A percentile compares a stretch with the other conserved stretches of the same genome.
Conservation (phyloP, 2,329 filamentous ascomycete species). For the Sclerotinia trifoliorum region DNA sequence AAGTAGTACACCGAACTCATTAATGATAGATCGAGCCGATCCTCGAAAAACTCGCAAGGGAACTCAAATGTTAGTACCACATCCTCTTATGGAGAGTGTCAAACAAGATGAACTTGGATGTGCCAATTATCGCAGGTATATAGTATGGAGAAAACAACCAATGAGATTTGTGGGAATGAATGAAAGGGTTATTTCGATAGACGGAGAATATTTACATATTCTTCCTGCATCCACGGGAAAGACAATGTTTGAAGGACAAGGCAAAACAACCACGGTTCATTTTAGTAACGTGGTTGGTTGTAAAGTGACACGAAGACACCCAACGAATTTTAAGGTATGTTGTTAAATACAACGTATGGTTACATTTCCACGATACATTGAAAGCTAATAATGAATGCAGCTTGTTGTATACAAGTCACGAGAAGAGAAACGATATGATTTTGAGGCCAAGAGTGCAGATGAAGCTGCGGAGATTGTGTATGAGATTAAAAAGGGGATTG, state of each 20-base stretch:
- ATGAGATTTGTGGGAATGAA: slow-evolving; percentile 77
- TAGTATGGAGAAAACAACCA: slow-evolving; percentile 77
- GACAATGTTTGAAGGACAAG: slow-evolving; percentile 57
- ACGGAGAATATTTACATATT: slow-evolving; percentile 84
- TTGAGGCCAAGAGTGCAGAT: slow-evolving; percentile 69
- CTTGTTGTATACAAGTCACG: slow-evolving; percentile 71
- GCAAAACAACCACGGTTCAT: slow-evolving; percentile 77
- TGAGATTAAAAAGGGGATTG: slow-evolving; percentile 74
- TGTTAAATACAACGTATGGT: background rate
- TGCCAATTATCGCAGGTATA: slow-evolving; percentile 71
- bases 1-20: slow-evolving; percentile 64
- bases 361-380: no score
- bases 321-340: slow-evolving; percentile 72
- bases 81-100: slow-evolving; percentile 64
- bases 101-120: slow-evolving; percentile 58
- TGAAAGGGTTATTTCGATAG: slow-evolving; percentile 74
- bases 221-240: slow-evolving; percentile 70
- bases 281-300: slow-evolving; percentile 80
- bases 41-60: slow-evolving; percentile 51
- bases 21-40: slow-evolving; percentile 45
- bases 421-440: slow-evolving; percentile 80
- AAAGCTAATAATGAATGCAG: slow-evolving; percentile 41
- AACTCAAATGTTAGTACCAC: slow-evolving; percentile 54
- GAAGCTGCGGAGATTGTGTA: slow-evolving; percentile 77
- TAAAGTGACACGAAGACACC: slow-evolving; percentile 77